Conservation (phyloP, 2,329 filamentous ascomycete species). For the Sarocladium oryzae region DNA sequence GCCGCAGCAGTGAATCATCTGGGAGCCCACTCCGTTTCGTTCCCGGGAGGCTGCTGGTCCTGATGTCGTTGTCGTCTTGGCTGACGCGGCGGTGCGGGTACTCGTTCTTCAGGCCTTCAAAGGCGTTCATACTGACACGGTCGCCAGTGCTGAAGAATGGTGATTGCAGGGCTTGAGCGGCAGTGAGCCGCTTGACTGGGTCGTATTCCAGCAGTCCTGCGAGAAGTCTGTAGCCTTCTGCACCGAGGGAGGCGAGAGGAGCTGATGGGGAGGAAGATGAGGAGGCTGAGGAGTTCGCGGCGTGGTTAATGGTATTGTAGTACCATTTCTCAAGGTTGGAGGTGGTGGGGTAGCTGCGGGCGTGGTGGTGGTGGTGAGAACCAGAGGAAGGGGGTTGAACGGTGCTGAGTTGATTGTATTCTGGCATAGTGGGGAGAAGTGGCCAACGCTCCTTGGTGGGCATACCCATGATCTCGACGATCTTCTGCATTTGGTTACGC, state of each 20-base stretch:
- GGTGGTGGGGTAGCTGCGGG: constrained; percentile 22
- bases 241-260: constrained; percentile 54
- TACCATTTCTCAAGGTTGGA: constrained; percentile 74
- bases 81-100: constrained; percentile 89
- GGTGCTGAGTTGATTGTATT: constrained; percentile 64
- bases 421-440: constrained; percentile 75
- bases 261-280: constrained; percentile 21
- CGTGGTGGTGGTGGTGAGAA: constrained; percentile 37
- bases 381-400: constrained; percentile 45
- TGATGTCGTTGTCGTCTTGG: constrained; percentile 92
- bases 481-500: constrained; percentile 98
- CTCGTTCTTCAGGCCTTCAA: constrained; percentile 79
- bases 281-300: constrained; percentile 37
- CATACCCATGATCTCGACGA: constrained; percentile 90
- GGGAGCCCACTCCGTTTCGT: constrained; percentile 83
- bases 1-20: constrained; percentile 67
- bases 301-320: constrained; percentile 59
- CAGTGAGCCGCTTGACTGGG: constrained; percentile 79
- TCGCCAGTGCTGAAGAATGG: constrained; percentile 78
- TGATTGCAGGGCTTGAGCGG: constrained; percentile 81
- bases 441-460: constrained; percentile 89
- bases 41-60: constrained; percentile 81
- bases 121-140: constrained; percentile 74
- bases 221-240: constrained; percentile 77
- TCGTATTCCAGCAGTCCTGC: constrained; percentile 86